Percentiles rank a stretch among this genome's conserved stretches.
These are phyloP conservation scores for Ligustrum vulgare DNA, from an alignment of 257 asterid species.

Conservation along the genomic window DNA sequence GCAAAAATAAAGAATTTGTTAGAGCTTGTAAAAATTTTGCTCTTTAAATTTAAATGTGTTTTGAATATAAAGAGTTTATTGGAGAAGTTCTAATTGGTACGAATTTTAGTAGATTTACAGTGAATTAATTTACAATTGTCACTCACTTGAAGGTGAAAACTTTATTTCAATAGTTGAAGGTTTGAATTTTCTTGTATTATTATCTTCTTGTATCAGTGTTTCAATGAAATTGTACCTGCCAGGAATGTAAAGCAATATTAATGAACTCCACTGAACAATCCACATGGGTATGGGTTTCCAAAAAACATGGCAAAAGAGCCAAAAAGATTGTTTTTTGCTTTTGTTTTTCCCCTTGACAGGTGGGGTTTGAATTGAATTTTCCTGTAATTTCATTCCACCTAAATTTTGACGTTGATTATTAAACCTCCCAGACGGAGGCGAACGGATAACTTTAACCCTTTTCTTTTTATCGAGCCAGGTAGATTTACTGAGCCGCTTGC, in stretches of 20 bases:
- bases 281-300: slow-evolving; percentile 4
- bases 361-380: not conserved
- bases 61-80: no score
- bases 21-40: no score
- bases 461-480: slow-evolving; percentile 40
- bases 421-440: not conserved
- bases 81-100: no score
- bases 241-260: slow-evolving; percentile 19
- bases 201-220: not conserved
- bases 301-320: not conserved
- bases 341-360: not conserved
- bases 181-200: not conserved
- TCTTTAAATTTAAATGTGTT: no score
- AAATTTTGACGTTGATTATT: not conserved
- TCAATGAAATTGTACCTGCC: not conserved
- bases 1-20: no score
- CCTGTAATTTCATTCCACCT: not conserved
- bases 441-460: not conserved
- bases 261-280: not conserved
- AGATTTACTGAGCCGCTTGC: slow-evolving; percentile 64
- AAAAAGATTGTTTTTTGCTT: not conserved
- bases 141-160: no score
- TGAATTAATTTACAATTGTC: no score
- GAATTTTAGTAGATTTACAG: no score
- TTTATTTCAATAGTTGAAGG: no score